These are phyloP conservation scores for Skeletonema menzelii DNA, from an alignment of 108 stramenopile genomes.

Conservation along the genomic window DNA sequence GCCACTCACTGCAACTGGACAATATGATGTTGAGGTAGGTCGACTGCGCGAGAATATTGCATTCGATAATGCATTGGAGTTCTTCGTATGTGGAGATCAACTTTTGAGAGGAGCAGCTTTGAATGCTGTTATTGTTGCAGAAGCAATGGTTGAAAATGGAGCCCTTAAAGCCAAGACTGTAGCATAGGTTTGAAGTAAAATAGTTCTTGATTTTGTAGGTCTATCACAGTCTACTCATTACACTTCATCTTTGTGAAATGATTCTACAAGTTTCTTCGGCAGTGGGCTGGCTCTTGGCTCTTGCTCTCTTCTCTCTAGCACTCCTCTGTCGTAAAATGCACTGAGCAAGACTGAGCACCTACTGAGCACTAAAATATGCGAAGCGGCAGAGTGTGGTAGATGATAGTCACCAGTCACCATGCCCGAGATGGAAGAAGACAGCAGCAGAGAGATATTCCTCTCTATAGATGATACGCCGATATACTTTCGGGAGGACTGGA, in stretches of 20 bases:
- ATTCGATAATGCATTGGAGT: constrained; percentile 94
- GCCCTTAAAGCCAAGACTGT: constrained; percentile 46
- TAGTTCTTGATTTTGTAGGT: background rate
- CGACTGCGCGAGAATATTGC: constrained; percentile 79
- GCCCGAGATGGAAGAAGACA: background rate
- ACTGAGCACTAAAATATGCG: too few relatives aligned
- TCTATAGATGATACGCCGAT: constrained; percentile 51
- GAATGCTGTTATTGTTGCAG: constrained; percentile 96
- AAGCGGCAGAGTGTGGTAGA: too few relatives aligned
- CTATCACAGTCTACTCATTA: too few relatives aligned
- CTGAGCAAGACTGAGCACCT: too few relatives aligned
- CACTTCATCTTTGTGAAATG: too few relatives aligned
- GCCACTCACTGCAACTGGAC: constrained; percentile 94
- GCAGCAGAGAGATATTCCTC: constrained; percentile 22
- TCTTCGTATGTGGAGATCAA: constrained; percentile 98
- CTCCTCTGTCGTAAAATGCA: too few relatives aligned
- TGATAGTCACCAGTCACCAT: too few relatives aligned
- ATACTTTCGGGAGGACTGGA: constrained; percentile 74
- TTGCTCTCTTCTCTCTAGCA: too few relatives aligned
- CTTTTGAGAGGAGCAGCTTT: constrained; percentile 96
- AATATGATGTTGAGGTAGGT: constrained; percentile 96
- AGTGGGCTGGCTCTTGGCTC: too few relatives aligned
- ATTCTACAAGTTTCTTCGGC: too few relatives aligned
- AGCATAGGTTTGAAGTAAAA: background rate
- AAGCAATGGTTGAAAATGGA: constrained; percentile 87